Conservation (phyloP, 306 rosid genomes). For the Rosa persica region DNA sequence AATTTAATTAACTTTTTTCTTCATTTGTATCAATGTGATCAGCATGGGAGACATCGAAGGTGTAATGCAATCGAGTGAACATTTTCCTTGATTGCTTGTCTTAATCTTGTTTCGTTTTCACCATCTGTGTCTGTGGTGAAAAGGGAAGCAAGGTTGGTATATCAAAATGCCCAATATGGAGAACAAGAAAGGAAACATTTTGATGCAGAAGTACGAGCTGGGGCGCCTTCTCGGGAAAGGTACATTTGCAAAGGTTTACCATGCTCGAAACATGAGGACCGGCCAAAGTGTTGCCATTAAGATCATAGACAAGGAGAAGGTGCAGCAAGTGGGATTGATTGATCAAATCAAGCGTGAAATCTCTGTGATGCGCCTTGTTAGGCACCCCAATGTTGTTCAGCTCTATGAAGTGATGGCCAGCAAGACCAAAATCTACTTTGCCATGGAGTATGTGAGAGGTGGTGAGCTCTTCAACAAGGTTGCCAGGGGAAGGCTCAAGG, state of each 20-base stretch:
- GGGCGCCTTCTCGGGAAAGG: conserved; percentile 61
- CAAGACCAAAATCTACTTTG: conserved; percentile 63
- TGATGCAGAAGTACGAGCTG: conserved; percentile 52
- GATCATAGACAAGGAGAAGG: conserved; percentile 50
- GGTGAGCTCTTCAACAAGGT: conserved; percentile 66
- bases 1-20: not conserved
- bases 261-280: conserved; percentile 44
- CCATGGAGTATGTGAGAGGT: conserved; percentile 57
- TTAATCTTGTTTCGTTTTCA: conserved; percentile 1
- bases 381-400: conserved; percentile 62
- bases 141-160: not conserved
- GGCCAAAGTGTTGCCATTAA: conserved; percentile 52
- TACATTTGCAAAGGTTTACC: conserved; percentile 58
- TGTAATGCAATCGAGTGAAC: not conserved
- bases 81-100: not conserved
- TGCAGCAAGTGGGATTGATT: conserved; percentile 40
- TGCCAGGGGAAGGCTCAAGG: conserved; percentile 49
- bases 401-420: conserved; percentile 70
- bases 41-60: not conserved
- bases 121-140: not conserved
- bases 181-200: conserved; percentile 28
- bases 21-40: not conserved
- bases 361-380: conserved; percentile 44
- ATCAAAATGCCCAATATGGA: conserved; percentile 20
- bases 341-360: conserved; percentile 67